Percentiles rank a stretch among this genome's conserved stretches.
Conservation (phyloP, 805 yeast genomes). For the Lachancea dasiensis region DNA sequence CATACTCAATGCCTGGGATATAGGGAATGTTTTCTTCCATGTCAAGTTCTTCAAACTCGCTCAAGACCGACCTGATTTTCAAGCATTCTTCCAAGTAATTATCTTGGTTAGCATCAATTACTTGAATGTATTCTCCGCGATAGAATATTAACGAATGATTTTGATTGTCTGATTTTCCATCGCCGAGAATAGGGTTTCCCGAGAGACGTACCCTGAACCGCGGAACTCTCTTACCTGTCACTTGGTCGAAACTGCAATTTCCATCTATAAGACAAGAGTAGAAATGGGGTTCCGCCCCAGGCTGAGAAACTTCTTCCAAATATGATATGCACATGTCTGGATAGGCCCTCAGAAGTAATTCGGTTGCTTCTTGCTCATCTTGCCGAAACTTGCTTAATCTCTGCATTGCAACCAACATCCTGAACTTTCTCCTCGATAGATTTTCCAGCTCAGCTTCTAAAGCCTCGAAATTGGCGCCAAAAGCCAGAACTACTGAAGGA, state of each 20-base stretch:
- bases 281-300: conserved; percentile 28
- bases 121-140: conserved; percentile 92
- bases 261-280: conserved; percentile 71
- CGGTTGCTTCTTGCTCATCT: conserved; percentile 63
- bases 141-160: conserved; percentile 80
- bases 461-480: conserved; percentile 45
- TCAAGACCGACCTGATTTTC: conserved; percentile 77
- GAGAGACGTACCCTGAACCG: conserved; percentile 65
- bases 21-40: conserved; percentile 47
- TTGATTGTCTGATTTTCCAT: conserved; percentile 95
- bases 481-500: conserved; percentile 43
- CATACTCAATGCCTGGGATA: conserved; percentile 50
- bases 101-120: conserved; percentile 94
- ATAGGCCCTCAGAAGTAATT: conserved; percentile 59
- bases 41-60: conserved; percentile 84
- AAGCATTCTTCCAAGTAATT: conserved; percentile 91
- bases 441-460: conserved; percentile 60
- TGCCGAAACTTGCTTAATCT: conserved; percentile 58
- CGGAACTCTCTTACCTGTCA: conserved; percentile 56
- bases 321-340: conserved; percentile 59
- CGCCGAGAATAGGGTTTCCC: conserved; percentile 93
- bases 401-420: conserved; percentile 83
- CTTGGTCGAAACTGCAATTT: conserved; percentile 45
- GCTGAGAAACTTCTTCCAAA: conserved; percentile 40
- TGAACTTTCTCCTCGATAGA: conserved; percentile 75